Evolutionary conservation across 2,329 filamentous ascomycete species (phyloP).

Genomic region (Penicillium sp.): DNA sequence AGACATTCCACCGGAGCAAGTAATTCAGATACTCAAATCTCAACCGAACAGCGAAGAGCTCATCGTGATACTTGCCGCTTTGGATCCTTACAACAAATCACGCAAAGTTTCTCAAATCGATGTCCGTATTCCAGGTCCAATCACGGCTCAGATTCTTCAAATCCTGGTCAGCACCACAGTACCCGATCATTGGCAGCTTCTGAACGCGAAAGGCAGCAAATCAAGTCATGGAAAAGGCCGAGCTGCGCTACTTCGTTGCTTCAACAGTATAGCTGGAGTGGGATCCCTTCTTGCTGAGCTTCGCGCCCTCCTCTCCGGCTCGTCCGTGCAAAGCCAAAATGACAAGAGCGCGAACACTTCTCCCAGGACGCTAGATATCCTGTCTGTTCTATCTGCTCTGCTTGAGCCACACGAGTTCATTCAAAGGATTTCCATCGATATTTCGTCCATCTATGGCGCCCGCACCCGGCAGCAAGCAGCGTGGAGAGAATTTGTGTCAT

Average conservation of each 20-base stretch:
- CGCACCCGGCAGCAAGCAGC: slow-evolving; percentile 46
- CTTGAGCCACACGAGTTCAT: slow-evolving; percentile 43
- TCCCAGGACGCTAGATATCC: slow-evolving; percentile 29
- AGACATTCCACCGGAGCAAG: slow-evolving; percentile 25
- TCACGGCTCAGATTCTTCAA: slow-evolving; percentile 68
- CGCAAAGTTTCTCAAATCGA: slow-evolving; percentile 41
- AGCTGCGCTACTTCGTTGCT: slow-evolving; percentile 53
- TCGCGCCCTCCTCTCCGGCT: slow-evolving; percentile 48
- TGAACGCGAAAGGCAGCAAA: slow-evolving; percentile 36
- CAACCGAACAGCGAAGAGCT: slow-evolving; percentile 35
- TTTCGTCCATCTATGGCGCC: slow-evolving; percentile 36
- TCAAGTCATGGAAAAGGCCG: slow-evolving; percentile 11
- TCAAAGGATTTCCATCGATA: slow-evolving; percentile 41
- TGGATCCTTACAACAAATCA: slow-evolving; percentile 31
- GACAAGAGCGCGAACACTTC: slow-evolving; percentile 31
- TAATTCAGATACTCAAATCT: slow-evolving; percentile 36
- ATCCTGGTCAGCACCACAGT: slow-evolving; percentile 66
- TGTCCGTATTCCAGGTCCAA: slow-evolving; percentile 58
- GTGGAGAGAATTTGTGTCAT: slow-evolving; percentile 58
- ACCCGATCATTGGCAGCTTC: slow-evolving; percentile 71
- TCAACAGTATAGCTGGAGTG: slow-evolving; percentile 69
- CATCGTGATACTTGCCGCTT: slow-evolving; percentile 23
- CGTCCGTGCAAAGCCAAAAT: slow-evolving; percentile 20
- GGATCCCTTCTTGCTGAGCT: slow-evolving; percentile 71
- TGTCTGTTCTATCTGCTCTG: slow-evolving; percentile 34